Conservation (phyloP, 805 yeast genomes). For the Lachancea waltii region DNA sequence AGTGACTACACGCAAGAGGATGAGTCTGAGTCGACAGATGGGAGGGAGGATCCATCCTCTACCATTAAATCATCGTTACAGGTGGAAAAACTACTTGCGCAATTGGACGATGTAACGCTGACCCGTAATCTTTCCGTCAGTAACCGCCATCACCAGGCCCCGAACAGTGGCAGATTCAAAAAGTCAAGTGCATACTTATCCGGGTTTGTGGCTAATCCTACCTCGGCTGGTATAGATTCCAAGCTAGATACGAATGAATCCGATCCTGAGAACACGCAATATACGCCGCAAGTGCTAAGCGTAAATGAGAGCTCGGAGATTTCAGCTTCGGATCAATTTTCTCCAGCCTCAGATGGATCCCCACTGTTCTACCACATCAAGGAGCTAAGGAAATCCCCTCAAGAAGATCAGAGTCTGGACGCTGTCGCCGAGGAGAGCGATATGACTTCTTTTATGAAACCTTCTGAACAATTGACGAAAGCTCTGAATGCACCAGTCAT, state of each 20-base stretch:
- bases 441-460: neutral
- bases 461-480: neutral
- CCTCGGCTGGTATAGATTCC: neutral
- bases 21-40: slow-evolving; percentile 1
- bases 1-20: neutral
- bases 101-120: slow-evolving; percentile 25
- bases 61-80: slow-evolving; percentile 11
- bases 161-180: slow-evolving; percentile 11
- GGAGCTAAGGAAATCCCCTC: neutral
- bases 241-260: neutral
- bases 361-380: slow-evolving; percentile 23
- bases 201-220: slow-evolving; percentile 14
- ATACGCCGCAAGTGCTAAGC: slow-evolving; percentile 1
- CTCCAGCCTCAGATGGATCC: slow-evolving; percentile 15
- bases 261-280: neutral
- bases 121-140: slow-evolving; percentile 19
- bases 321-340: neutral
- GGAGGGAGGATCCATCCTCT: slow-evolving; percentile 1
- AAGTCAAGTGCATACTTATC: slow-evolving; percentile 34
- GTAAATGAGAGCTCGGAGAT: neutral
- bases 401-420: neutral
- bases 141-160: neutral
- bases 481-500: slow-evolving; percentile 1
- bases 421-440: slow-evolving; percentile 1
- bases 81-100: slow-evolving; percentile 29